A percentile compares a stretch with the other conserved stretches of the same genome.
These are phyloP conservation scores for Trapa bicornis DNA, from an alignment of 345 rosid species.

Conservation along the genomic window DNA sequence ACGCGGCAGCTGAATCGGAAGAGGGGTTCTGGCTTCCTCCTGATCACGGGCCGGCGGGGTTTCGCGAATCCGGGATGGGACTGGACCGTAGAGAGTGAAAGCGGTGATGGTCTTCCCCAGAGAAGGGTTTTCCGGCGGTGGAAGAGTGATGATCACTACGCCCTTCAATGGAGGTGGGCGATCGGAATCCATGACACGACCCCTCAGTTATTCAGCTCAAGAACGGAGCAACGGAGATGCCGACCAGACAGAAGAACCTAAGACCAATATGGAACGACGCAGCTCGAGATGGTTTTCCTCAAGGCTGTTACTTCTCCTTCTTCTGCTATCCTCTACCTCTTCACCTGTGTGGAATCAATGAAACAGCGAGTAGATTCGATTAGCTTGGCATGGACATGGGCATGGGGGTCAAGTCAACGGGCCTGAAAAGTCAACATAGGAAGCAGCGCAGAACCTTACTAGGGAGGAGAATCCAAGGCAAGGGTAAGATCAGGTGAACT, in stretches of 20 bases:
- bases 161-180: constrained; percentile 22
- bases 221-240: not conserved
- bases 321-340: too few species aligned
- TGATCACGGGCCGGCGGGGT: constrained; percentile 4
- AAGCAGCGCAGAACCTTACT: constrained; percentile 1
- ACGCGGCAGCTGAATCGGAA: constrained; percentile 10
- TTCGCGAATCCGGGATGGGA: constrained; percentile 20
- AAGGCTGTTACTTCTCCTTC: not conserved
- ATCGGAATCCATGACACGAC: constrained; percentile 32
- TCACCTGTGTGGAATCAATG: not conserved
- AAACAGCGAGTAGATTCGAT: not conserved
- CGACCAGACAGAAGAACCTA: not conserved
- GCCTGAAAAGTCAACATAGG: not conserved
- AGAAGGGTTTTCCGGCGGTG: constrained; percentile 69
- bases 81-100: constrained; percentile 41
- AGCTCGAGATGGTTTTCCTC: not conserved
- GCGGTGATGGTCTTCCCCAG: constrained; percentile 86
- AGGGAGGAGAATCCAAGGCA: not conserved
- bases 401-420: not conserved
- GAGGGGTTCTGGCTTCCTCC: not conserved
- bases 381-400: not conserved
- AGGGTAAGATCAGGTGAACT: not conserved
- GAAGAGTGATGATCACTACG: constrained; percentile 76
- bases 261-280: not conserved
- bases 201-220: not conserved